Conservation (phyloP, 768 basidiomycete genomes). For the Stropharia rugosoannulata region DNA sequence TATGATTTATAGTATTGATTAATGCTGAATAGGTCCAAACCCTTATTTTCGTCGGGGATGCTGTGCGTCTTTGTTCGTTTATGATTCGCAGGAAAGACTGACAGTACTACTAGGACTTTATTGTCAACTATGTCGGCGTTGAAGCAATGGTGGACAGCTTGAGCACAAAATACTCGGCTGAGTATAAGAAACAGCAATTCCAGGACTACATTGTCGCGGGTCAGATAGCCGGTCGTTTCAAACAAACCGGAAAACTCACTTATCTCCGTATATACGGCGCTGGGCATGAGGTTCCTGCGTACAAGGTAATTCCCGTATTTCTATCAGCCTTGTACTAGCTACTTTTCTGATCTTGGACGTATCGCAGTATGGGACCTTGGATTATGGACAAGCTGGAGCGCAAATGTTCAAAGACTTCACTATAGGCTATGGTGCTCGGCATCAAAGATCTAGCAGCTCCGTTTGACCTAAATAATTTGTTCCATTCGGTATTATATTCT, state of each 20-base stretch:
- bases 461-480: too few species aligned
- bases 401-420: conserved; percentile 6
- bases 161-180: background rate
- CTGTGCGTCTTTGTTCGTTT: background rate
- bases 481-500: too few species aligned
- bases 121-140: conserved; percentile 1
- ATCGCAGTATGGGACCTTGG: background rate
- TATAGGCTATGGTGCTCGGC: background rate
- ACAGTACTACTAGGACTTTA: background rate
- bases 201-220: background rate
- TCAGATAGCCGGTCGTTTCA: background rate
- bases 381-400: conserved; percentile 4
- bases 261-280: conserved; percentile 2
- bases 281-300: conserved; percentile 1
- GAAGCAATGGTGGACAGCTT: conserved; percentile 5
- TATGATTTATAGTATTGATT: background rate
- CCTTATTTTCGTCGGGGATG: conserved; percentile 3
- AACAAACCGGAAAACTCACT: background rate
- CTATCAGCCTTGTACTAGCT: too few species aligned
- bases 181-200: conserved; percentile 2
- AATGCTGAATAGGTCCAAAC: background rate
- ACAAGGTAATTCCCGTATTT: background rate
- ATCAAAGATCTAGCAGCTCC: too few species aligned
- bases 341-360: background rate
- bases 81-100: background rate